Conservation (phyloP, 2,329 filamentous ascomycete species). For the Neurospora sp. region DNA sequence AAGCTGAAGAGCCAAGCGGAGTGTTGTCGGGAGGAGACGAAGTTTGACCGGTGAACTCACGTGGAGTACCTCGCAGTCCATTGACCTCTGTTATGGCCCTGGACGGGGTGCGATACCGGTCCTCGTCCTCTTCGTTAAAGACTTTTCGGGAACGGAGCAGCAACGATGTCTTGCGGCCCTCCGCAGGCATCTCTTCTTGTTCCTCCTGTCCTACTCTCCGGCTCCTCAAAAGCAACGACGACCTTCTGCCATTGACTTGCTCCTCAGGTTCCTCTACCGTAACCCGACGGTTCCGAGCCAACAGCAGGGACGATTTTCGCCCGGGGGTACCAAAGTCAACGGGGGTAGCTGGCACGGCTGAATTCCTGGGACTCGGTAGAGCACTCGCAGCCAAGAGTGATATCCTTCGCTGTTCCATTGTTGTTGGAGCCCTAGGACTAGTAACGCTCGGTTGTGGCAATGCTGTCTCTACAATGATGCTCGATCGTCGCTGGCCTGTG, state of each 20-base stretch:
- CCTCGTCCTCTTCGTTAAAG: constrained; percentile 38
- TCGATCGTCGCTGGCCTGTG: constrained; percentile 31
- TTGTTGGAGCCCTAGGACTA: constrained; percentile 34
- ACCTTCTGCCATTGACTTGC: constrained; percentile 33
- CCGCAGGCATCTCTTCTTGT: constrained; percentile 28
- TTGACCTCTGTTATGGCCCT: constrained; percentile 47
- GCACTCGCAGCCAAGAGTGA: constrained; percentile 35
- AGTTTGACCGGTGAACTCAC: constrained; percentile 31
- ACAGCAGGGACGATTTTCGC: constrained; percentile 43
- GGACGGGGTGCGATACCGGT: constrained; percentile 45
- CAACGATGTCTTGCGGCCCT: constrained; percentile 37
- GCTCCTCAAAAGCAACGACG: constrained; percentile 36
- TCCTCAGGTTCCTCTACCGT: constrained; percentile 42
- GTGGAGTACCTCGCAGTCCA: constrained; percentile 23
- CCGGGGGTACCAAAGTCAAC: constrained; percentile 26
- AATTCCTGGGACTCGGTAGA: constrained; percentile 35
- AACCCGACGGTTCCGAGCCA: constrained; percentile 32
- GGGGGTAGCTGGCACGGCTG: constrained; percentile 29
- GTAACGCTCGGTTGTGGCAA: constrained; percentile 22
- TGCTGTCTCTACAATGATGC: constrained; percentile 29
- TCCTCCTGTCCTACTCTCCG: constrained; percentile 39
- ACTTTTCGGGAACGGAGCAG: constrained; percentile 36
- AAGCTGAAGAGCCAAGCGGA: constrained; percentile 31
- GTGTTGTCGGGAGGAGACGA: constrained; percentile 25
- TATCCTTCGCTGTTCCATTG: constrained; percentile 43